These are phyloP conservation scores for Triticum monococcum DNA, from an alignment of 176 grass and related monocot species.

Conservation along the genomic window DNA sequence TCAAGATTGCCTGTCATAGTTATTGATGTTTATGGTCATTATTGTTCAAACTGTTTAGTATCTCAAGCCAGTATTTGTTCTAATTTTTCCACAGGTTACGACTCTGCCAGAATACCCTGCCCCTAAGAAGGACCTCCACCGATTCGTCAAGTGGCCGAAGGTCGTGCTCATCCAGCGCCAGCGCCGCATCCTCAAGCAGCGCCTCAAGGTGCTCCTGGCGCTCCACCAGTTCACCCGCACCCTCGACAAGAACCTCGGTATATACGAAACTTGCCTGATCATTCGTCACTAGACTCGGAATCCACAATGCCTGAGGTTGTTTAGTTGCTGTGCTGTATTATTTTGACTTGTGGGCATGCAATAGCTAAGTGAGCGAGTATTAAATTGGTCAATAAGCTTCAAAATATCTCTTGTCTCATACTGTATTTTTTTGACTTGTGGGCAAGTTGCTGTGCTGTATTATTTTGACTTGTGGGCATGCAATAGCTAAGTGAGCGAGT, in stretches of 20 bases:
- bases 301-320: no score
- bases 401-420: no score
- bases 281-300: no score
- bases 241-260: constrained; percentile 57
- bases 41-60: constrained; percentile 11
- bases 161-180: constrained; percentile 84
- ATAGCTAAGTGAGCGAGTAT: no score
- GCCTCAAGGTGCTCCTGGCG: constrained; percentile 80
- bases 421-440: no score
- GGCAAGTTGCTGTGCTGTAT: no score
- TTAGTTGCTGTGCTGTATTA: no score
- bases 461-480: no score
- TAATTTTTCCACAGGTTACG: constrained; percentile 50
- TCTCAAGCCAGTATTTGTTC: not conserved
- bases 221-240: constrained; percentile 96
- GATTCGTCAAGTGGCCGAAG: constrained; percentile 96
- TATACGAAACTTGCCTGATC: no score
- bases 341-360: no score
- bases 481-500: no score
- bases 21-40: not conserved
- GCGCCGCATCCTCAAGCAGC: constrained; percentile 92
- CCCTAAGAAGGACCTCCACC: constrained; percentile 67
- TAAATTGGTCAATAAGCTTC: no score
- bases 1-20: not conserved
- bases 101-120: constrained; percentile 68